Conservation (phyloP, 495 filamentous ascomycete genomes). For the Penicillium daleae region DNA sequence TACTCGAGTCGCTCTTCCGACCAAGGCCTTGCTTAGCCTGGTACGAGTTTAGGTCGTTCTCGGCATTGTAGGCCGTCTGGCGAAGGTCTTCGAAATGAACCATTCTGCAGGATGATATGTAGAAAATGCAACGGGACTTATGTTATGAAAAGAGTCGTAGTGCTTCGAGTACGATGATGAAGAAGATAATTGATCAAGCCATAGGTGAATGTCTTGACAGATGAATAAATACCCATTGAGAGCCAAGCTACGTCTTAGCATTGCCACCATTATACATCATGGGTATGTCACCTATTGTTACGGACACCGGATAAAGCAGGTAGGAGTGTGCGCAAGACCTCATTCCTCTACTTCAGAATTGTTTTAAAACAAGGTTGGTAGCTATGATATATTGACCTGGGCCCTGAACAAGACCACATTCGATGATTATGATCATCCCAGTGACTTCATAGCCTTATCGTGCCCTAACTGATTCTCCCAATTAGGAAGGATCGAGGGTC, state of each 20-base stretch:
- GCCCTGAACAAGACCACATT: constrained; percentile 2
- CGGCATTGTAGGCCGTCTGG: constrained; percentile 45
- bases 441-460: constrained; percentile 28
- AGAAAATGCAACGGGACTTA: not conserved
- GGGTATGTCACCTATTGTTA: constrained; percentile 34
- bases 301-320: constrained; percentile 9
- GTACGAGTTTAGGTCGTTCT: constrained; percentile 58
- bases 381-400: constrained; percentile 8
- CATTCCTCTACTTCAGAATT: not conserved
- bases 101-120: constrained; percentile 29
- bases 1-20: constrained; percentile 53
- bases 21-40: constrained; percentile 52
- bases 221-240: constrained; percentile 7
- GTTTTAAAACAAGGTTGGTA: constrained; percentile 13
- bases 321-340: not conserved
- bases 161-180: not conserved
- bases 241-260: not conserved
- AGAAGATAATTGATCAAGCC: not conserved
- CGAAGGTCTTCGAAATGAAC: constrained; percentile 42
- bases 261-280: constrained; percentile 50
- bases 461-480: constrained; percentile 30
- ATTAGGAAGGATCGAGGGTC: constrained; percentile 32
- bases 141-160: not conserved
- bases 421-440: not conserved
- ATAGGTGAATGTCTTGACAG: not conserved